phyloP scores from a whole-genome alignment of 805 yeast species.

The Cyberlindnera saturnus region DNA sequence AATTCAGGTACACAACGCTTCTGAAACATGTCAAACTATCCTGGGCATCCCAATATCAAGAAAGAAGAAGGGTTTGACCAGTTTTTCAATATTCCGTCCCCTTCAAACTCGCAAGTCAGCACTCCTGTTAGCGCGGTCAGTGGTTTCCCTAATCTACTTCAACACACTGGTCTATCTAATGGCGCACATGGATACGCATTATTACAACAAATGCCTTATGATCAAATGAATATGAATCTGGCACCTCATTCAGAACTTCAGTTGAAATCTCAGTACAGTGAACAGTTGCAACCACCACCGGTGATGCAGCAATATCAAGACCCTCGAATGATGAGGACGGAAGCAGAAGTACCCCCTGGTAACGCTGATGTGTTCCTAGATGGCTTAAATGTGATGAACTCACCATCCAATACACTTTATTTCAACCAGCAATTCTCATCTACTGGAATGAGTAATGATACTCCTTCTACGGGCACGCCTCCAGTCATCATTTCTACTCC shows the following conservation, averaged over 20 bases:
- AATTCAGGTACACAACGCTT: too few species aligned
- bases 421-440: neutral
- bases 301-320: too few species aligned
- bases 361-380: constrained; percentile 15
- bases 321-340: neutral
- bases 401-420: constrained; percentile 7
- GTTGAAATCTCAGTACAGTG: too few species aligned
- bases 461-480: constrained; percentile 3
- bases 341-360: constrained; percentile 1
- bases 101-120: neutral
- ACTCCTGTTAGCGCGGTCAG: neutral
- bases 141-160: neutral
- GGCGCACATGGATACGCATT: too few species aligned
- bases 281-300: too few species aligned
- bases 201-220: too few species aligned
- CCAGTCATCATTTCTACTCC: constrained; percentile 16
- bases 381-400: constrained; percentile 10
- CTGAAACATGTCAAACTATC: too few species aligned
- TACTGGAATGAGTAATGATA: neutral
- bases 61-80: neutral
- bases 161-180: neutral
- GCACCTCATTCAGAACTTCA: too few species aligned
- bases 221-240: too few species aligned
- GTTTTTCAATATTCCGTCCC: neutral
- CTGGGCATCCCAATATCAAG: too few species aligned